Evolutionary conservation across 1,284 basidiomycete species (phyloP), one percentile per base, ranked within the genome.

Genomic region (Ceratobasidium theobromae): DNA sequence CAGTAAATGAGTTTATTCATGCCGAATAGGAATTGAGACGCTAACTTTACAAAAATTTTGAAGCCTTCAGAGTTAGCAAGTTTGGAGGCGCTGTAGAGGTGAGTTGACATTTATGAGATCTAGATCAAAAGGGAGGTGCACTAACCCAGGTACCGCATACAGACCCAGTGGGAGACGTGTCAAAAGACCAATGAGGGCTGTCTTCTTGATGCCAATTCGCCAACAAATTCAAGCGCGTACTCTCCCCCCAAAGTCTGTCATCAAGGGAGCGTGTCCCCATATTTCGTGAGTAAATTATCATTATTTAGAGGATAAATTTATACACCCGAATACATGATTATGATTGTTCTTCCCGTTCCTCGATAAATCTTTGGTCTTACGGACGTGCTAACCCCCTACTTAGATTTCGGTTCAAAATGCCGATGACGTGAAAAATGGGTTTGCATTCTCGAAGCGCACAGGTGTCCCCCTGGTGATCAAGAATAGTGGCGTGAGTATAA

Each of bases 321-420:
- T 8, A 38, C 35, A 16, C 35, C 35, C 16, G 35, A n/a, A n/a
- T n/a, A n/a, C n/a, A n/a, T n/a, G n/a, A n/a, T n/a, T n/a, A n/a
- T n/a, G n/a, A n/a, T n/a, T n/a, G n/a, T n/a, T n/a, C n/a, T n/a
- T 38, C 16, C 35, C 35, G 6, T 16, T 38, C 35, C 35, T 38
- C 35, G 35, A n/a, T n/a, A n/a, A n/a, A n/a, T n/a, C n/a, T n/a
- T n/a, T n/a, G n/a, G n/a, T n/a, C n/a, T n/a, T n/a, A n/a, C n/a
- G n/a, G n/a, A n/a, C n/a, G n/a, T n/a, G 35, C 16, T 38, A 16
- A 38, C 35, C 16, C 35, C 16, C 6, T 16, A 6, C 35, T 16
- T 53, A 84, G 82, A 78, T 84, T 67, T 78, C 82, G 69, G 79
- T 82, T 3, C 71, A 71, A 3, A 67, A 64, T 2, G 68, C 75